Percentiles rank a stretch among this genome's conserved stretches.
phyloP scores from a whole-genome alignment of 73 alveolate species.

The Durusdinium trenchii region DNA sequence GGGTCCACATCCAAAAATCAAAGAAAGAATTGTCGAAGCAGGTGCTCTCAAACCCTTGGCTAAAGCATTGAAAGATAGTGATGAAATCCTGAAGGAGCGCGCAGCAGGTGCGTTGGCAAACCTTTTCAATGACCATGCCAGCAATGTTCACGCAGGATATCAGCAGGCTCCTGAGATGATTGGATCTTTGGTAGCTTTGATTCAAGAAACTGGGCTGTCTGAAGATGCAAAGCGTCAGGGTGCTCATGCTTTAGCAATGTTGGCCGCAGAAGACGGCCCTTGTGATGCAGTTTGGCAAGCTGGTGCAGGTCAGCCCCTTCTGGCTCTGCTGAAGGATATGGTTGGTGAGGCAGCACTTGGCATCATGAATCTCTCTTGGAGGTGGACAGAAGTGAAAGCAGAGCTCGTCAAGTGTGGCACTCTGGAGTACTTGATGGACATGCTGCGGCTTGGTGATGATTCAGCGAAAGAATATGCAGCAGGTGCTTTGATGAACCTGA shows the following conservation, averaged over 20 bases:
- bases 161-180: conserved; percentile 91
- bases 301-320: conserved; percentile 63
- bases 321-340: conserved; percentile 66
- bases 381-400: conserved; percentile 88
- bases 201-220: conserved; percentile 55
- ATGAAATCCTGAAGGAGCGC: conserved; percentile 65
- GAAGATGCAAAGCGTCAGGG: conserved; percentile 94
- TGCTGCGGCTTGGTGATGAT: conserved; percentile 39
- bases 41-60: conserved; percentile 69
- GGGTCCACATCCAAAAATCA: conserved; percentile 90
- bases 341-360: conserved; percentile 87
- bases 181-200: conserved; percentile 51
- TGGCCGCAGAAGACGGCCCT: conserved; percentile 90
- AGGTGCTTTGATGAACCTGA: conserved; percentile 90
- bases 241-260: conserved; percentile 90
- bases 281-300: conserved; percentile 94
- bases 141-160: conserved; percentile 72
- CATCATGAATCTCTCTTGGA: conserved; percentile 93
- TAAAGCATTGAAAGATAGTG: conserved; percentile 58
- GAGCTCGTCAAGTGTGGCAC: conserved; percentile 79
- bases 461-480: conserved; percentile 70
- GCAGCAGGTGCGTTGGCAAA: conserved; percentile 94
- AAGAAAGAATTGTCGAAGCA: conserved; percentile 92
- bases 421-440: conserved; percentile 82
- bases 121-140: conserved; percentile 82